These are phyloP conservation scores for Oidiodendron maius DNA, from an alignment of 495 filamentous ascomycete genomes.

Conservation along the genomic window DNA sequence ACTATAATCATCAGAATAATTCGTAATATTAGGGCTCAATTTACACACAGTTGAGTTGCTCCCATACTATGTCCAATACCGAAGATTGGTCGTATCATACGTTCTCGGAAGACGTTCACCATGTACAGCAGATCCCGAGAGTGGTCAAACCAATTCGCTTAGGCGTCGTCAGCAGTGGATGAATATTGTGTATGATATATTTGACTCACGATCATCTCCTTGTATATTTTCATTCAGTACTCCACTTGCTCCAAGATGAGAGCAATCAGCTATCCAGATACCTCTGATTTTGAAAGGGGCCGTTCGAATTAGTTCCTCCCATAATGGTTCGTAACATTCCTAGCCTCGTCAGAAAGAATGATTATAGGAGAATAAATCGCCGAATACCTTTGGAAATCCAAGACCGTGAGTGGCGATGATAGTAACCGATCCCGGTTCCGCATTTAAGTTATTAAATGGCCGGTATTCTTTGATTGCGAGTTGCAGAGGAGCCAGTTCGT, in stretches of 20 bases:
- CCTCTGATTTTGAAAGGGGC: constrained; percentile 51
- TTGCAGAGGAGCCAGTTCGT: constrained; percentile 51
- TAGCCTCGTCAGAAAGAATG: no score
- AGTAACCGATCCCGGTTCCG: constrained; percentile 66
- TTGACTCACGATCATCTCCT: constrained; percentile 72
- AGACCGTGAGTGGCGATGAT: constrained; percentile 81
- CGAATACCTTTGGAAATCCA: constrained; percentile 68
- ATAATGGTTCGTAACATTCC: constrained; percentile 86
- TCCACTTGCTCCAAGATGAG: constrained; percentile 68
- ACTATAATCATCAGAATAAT: neutral
- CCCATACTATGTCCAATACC: constrained; percentile 90
- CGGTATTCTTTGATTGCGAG: constrained; percentile 78
- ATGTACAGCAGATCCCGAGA: constrained; percentile 79
- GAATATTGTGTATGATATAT: neutral
- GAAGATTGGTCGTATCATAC: constrained; percentile 76
- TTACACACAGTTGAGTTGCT: constrained; percentile 50
- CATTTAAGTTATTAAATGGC: constrained; percentile 54
- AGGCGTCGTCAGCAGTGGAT: neutral
- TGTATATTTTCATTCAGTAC: constrained; percentile 63
- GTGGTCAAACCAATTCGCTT: constrained; percentile 76
- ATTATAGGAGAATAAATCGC: no score
- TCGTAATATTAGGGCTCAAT: neutral
- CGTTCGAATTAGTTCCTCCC: constrained; percentile 66
- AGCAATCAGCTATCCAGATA: constrained; percentile 81
- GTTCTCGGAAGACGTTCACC: constrained; percentile 68